These are phyloP conservation scores for Cutaneotrichosporon sp. DNA, from an alignment of 1,284 basidiomycete genomes.

Conservation along the genomic window DNA sequence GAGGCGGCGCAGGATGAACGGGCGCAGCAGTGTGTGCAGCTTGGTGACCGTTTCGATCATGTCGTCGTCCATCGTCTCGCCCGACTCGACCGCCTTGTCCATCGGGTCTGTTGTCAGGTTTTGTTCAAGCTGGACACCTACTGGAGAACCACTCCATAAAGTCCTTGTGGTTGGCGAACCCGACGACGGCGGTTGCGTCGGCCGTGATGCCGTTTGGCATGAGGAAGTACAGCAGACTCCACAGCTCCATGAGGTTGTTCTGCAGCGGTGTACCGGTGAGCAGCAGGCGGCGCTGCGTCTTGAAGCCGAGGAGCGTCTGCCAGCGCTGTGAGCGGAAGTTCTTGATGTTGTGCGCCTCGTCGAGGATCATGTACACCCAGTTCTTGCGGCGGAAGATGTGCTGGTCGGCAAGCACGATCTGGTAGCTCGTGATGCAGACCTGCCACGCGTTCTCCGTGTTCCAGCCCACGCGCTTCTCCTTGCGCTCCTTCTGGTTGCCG, in stretches of 20 bases:
- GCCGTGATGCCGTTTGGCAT: conserved; percentile 71
- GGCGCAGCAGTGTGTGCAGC: conserved; percentile 87
- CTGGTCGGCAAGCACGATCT: conserved; percentile 87
- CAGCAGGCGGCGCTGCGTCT: conserved; percentile 81
- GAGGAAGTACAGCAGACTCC: conserved; percentile 92
- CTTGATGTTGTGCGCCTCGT: conserved; percentile 99
- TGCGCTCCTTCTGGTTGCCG: conserved; percentile 85
- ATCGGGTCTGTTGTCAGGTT: conserved; percentile 66
- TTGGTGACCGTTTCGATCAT: conserved; percentile 83
- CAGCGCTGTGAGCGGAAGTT: conserved; percentile 95
- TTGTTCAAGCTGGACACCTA: conserved; percentile 54
- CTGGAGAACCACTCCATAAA: conserved; percentile 98
- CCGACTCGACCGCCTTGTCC: conserved; percentile 91
- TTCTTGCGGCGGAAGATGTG: conserved; percentile 92
- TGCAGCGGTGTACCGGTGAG: conserved; percentile 93
- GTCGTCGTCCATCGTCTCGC: conserved; percentile 76
- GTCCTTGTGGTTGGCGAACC: conserved; percentile 90
- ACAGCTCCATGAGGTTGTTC: conserved; percentile 93
- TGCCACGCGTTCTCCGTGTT: conserved; percentile 90
- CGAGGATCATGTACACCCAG: conserved; percentile 96
- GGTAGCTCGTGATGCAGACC: conserved; percentile 94
- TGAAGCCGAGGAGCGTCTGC: conserved; percentile 93
- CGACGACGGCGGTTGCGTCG: conserved; percentile 61
- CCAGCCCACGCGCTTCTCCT: conserved; percentile 93
- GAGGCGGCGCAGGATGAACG: conserved; percentile 89